Conservation (phyloP, 192 early-diverging fungal genomes). For the Piromyces finnis region DNA sequence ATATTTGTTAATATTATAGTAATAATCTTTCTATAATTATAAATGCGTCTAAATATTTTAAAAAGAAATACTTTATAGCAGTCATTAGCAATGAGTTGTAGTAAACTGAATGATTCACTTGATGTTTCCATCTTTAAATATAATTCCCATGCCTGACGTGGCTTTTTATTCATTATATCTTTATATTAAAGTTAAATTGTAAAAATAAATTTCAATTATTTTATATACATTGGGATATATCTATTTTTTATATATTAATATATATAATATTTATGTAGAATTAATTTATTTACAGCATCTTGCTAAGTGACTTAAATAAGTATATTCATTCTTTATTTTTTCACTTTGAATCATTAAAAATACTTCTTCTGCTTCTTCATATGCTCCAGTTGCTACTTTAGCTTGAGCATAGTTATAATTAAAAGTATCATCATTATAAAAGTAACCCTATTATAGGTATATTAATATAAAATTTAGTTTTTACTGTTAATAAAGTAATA, state of each 20-base stretch:
- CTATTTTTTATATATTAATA: too few species aligned
- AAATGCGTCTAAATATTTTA: too few species aligned
- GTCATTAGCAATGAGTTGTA: slow-evolving; percentile 42
- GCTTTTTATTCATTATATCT: slow-evolving; percentile 48
- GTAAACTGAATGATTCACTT: slow-evolving; percentile 36
- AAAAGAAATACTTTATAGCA: slow-evolving; percentile 34
- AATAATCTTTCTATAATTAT: too few species aligned
- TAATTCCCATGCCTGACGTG: slow-evolving; percentile 36
- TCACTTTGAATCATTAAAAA: slow-evolving; percentile 34
- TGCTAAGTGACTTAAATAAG: slow-evolving; percentile 34
- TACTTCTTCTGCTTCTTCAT: slow-evolving; percentile 39
- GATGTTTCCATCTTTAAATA: slow-evolving; percentile 50
- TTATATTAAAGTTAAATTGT: too few species aligned
- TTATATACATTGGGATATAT: too few species aligned
- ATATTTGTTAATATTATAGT: too few species aligned
- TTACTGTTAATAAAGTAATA: too few species aligned
- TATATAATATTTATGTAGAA: neutral
- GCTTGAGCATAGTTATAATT: slow-evolving; percentile 45
- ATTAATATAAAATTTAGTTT: too few species aligned
- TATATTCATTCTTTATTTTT: slow-evolving; percentile 32
- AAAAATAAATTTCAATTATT: too few species aligned
- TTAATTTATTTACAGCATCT: slow-evolving; percentile 29
- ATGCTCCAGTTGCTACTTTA: slow-evolving; percentile 33
- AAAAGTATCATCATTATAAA: slow-evolving; percentile 49
- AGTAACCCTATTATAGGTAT: slow-evolving; percentile 21